phyloP scores from a whole-genome alignment of 2,329 filamentous ascomycete genomes.

The Pseudodiploospora longispora region DNA sequence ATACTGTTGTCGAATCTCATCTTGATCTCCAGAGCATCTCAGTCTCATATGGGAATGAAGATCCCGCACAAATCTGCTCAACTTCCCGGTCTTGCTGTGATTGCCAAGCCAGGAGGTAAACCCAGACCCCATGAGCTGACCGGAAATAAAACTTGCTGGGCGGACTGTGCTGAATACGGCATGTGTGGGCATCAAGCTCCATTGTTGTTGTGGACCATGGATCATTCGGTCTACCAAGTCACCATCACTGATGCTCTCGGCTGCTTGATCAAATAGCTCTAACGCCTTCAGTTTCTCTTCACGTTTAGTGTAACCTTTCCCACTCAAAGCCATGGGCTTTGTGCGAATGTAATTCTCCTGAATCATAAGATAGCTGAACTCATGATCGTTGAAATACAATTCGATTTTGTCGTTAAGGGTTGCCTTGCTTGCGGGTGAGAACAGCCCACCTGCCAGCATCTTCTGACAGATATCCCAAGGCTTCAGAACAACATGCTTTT shows the following conservation, averaged over 20 bases:
- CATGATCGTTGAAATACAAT: constrained; percentile 98
- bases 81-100: constrained; percentile 76
- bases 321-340: constrained; percentile 58
- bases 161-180: constrained; percentile 91
- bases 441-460: constrained; percentile 81
- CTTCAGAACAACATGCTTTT: constrained; percentile 94
- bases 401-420: constrained; percentile 97
- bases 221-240: constrained; percentile 97
- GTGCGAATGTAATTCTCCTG: constrained; percentile 95
- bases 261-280: constrained; percentile 78
- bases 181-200: constrained; percentile 95
- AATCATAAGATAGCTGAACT: constrained; percentile 95
- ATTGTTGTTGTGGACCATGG: constrained; percentile 94
- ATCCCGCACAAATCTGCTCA: constrained; percentile 78
- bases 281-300: constrained; percentile 74
- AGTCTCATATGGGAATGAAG: constrained; percentile 97
- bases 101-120: constrained; percentile 95
- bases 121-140: constrained; percentile 62
- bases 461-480: constrained; percentile 97
- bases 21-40: constrained; percentile 78
- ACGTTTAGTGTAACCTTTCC: constrained; percentile 47
- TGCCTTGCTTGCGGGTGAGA: constrained; percentile 71
- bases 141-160: constrained; percentile 79
- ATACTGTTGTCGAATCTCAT: constrained; percentile 93
- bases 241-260: constrained; percentile 93